phyloP scores from a whole-genome alignment of 2,329 filamentous ascomycete genomes.

The Venturia oleaginea region DNA sequence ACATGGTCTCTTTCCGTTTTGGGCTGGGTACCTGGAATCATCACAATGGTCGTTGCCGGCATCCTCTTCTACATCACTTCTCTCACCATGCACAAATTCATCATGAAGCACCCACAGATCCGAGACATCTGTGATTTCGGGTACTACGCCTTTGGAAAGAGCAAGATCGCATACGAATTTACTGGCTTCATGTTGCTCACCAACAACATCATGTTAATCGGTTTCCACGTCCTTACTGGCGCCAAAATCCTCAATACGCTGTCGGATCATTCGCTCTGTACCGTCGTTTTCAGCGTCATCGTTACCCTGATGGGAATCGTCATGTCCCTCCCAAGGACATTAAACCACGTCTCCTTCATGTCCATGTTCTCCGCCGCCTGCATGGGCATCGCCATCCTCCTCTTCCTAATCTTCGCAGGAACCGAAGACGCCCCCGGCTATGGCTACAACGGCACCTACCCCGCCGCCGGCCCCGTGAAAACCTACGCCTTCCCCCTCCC shows the following conservation, averaged over 20 bases:
- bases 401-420: conserved; percentile 41
- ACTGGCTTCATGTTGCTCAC: conserved; percentile 40
- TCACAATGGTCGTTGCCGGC: conserved; percentile 38
- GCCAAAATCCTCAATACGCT: conserved; percentile 42
- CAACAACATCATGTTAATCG: conserved; percentile 44
- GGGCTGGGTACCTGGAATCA: conserved; percentile 39
- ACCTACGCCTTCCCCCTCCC: conserved; percentile 40
- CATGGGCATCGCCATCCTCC: conserved; percentile 41
- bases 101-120: conserved; percentile 44
- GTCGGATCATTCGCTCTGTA: conserved; percentile 40
- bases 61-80: conserved; percentile 42
- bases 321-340: conserved; percentile 37
- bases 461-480: conserved; percentile 33
- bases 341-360: conserved; percentile 43
- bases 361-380: conserved; percentile 40
- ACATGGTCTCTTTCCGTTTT: conserved; percentile 42
- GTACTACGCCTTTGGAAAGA: conserved; percentile 39
- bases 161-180: conserved; percentile 36
- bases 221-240: conserved; percentile 42
- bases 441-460: conserved; percentile 39
- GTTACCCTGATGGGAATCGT: conserved; percentile 38
- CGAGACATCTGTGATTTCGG: conserved; percentile 43
- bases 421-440: conserved; percentile 36
- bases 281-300: conserved; percentile 41
- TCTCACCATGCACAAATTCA: conserved; percentile 43